Percentiles rank a stretch among this genome's conserved stretches.
Evolutionary conservation across 352 stramenopile genomes (phyloP).

Genomic region (Phytophthora fragariae): DNA sequence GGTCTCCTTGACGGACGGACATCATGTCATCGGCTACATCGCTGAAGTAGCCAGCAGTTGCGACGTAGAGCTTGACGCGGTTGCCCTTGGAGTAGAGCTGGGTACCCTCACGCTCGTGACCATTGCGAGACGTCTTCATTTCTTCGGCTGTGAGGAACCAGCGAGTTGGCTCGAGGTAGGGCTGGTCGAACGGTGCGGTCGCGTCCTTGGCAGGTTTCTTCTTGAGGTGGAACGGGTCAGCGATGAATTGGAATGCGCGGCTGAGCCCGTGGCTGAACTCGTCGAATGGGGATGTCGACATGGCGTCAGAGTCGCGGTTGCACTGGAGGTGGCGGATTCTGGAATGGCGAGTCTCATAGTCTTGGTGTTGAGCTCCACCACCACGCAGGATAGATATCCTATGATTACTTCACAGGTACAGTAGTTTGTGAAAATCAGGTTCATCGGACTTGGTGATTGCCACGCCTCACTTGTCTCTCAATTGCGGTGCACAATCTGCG

Average conservation of each 20-base stretch:
- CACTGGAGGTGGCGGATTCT: slow-evolving; percentile 1
- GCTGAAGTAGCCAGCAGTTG: slow-evolving; percentile 56
- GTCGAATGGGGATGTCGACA: slow-evolving; percentile 23
- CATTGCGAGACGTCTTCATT: slow-evolving; percentile 53
- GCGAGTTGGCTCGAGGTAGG: slow-evolving; percentile 42
- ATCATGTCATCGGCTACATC: slow-evolving; percentile 55
- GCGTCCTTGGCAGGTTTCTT: slow-evolving; percentile 20
- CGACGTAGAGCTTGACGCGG: slow-evolving; percentile 52
- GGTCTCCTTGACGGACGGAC: slow-evolving; percentile 25
- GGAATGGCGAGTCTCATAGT: slow-evolving; percentile 8
- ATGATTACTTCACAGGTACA: not conserved
- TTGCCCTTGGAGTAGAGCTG: slow-evolving; percentile 53
- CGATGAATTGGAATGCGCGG: slow-evolving; percentile 30
- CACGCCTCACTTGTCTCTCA: slow-evolving; percentile 1
- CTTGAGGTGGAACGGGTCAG: slow-evolving; percentile 30
- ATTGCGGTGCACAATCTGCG: not conserved
- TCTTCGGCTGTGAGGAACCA: slow-evolving; percentile 73
- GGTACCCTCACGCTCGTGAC: slow-evolving; percentile 44
- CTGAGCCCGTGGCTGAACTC: slow-evolving; percentile 28
- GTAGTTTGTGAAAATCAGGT: not conserved
- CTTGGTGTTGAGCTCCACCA: no score
- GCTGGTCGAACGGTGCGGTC: slow-evolving; percentile 42
- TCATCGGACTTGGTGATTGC: not conserved
- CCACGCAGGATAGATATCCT: not conserved
- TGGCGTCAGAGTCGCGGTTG: slow-evolving; percentile 11